Base-by-base conservation (phyloP, 768 basidiomycete species). In the Guyanaporus albipodus region DNA sequence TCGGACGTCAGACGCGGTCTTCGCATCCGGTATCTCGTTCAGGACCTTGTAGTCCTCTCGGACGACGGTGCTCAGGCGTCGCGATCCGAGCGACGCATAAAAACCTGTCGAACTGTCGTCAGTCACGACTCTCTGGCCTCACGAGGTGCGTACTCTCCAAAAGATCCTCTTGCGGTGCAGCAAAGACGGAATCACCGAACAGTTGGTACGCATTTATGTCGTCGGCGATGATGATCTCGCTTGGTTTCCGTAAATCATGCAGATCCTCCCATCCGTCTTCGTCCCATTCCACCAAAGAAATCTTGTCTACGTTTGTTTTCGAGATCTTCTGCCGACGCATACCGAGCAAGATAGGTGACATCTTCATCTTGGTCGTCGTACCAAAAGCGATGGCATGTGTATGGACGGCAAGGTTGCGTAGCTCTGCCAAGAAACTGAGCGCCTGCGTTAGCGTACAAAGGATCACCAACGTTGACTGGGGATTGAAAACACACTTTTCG, bases 391-490 rank as follows among this genome's bases (percentile, higher is more conserved):
- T 68, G n/a, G 73, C 70, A 12, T 70, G 62, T 50, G 70, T 61
- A 53, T 93, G 92, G 34, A 91, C 75, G n/a, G 90, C 88, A 37
- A 98, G 74, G 48, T 91, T 87, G 11, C 91, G 81, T 5, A 97
- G 73, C 61, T 95, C 91, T 3, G 73, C 70, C 21, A 93, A 71
- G 61, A 87, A 96, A 55, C 92, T 94, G n/a, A 10, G 4, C 15
- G 7, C 29, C 19, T 5, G n/a, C 17, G 8, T 38, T 17, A 50
- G 37, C 4, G 12, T 24, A 15, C 41, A 17, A 31, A n/a, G n/a
- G n/a, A n/a, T n/a, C n/a, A n/a, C 17, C 21, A 46, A 51, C 24
- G 23, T n/a, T 38, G 39, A 5, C 4, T 31, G 19, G 38, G 26
- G 2, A 12, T 27, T 6, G 29, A 34, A 15, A 24, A 57, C 80